These are phyloP conservation scores for Agaricus subrufescens DNA, from an alignment of 768 basidiomycete species.

Conservation along the genomic window DNA sequence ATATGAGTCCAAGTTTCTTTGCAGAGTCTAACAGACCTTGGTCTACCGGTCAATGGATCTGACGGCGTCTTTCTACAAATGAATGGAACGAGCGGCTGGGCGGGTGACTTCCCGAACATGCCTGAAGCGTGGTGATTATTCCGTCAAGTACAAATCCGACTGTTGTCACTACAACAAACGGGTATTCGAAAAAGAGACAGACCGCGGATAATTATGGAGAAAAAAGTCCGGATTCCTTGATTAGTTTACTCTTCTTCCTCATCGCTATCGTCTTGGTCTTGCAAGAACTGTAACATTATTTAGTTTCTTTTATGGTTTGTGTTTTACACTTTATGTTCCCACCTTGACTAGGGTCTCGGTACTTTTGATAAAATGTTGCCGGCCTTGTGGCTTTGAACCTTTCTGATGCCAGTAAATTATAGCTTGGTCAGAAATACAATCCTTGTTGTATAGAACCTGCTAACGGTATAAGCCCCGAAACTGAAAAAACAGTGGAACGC, in stretches of 20 bases:
- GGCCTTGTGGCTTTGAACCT: constrained; percentile 92
- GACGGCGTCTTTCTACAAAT: constrained; percentile 87
- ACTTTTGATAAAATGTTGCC: constrained; percentile 90
- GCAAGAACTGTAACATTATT: constrained; percentile 63
- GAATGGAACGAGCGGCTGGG: constrained; percentile 69
- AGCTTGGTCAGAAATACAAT: constrained; percentile 92
- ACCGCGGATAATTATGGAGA: background rate
- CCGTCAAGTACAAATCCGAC: background rate
- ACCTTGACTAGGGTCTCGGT: constrained; percentile 90
- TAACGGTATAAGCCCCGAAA: constrained; percentile 1
- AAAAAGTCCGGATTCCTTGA: constrained; percentile 8
- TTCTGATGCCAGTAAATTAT: constrained; percentile 99
- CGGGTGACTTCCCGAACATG: constrained; percentile 67
- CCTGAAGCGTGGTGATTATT: constrained; percentile 76
- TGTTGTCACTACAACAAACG: background rate
- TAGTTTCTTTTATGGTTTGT: constrained; percentile 3
- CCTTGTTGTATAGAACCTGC: constrained; percentile 91
- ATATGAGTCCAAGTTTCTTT: constrained; percentile 7
- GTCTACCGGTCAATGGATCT: constrained; percentile 86
- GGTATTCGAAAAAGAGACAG: constrained; percentile 4
- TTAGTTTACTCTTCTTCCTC: constrained; percentile 48
- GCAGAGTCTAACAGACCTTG: constrained; percentile 84
- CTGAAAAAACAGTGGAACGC: constrained; percentile 4
- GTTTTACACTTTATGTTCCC: constrained; percentile 13
- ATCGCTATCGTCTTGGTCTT: constrained; percentile 81